Percentiles rank a stretch among this genome's conserved stretches.
phyloP scores from a whole-genome alignment of 2,329 filamentous ascomycete species.

The Macrophomina pseudophaseolina region DNA sequence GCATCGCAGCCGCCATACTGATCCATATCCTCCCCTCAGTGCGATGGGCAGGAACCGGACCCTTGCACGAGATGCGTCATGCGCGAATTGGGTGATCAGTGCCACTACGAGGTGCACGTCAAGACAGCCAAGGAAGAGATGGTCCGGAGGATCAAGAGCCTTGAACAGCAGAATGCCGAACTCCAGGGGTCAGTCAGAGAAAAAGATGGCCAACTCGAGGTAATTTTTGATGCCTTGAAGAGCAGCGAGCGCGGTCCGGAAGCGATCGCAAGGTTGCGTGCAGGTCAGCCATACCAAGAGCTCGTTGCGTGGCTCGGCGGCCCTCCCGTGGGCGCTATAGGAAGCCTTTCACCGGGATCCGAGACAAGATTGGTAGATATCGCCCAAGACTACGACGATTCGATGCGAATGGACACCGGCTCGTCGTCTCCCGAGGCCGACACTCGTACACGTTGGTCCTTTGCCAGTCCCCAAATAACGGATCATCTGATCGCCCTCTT shows the following conservation, averaged over 20 bases:
- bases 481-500: slow-evolving; percentile 37
- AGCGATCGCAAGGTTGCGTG: slow-evolving; percentile 30
- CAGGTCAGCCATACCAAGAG: slow-evolving; percentile 31
- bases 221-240: slow-evolving; percentile 32
- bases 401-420: not conserved
- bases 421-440: slow-evolving; percentile 10
- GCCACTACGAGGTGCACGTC: slow-evolving; percentile 38
- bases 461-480: slow-evolving; percentile 30
- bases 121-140: slow-evolving; percentile 39
- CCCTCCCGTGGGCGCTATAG: slow-evolving; percentile 25
- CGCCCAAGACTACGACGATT: slow-evolving; percentile 14
- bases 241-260: slow-evolving; percentile 31
- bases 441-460: slow-evolving; percentile 31
- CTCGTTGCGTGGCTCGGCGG: slow-evolving; percentile 32
- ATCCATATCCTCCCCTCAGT: slow-evolving; percentile 29
- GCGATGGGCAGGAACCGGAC: slow-evolving; percentile 34
- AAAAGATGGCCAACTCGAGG: slow-evolving; percentile 31
- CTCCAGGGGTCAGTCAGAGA: slow-evolving; percentile 30
- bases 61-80: slow-evolving; percentile 33
- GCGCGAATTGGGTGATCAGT: slow-evolving; percentile 32
- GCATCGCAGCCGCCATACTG: not conserved
- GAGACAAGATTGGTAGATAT: slow-evolving; percentile 30
- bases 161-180: slow-evolving; percentile 33
- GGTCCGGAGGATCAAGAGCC: slow-evolving; percentile 34
- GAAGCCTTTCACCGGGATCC: slow-evolving; percentile 26